Evolutionary conservation across 1,284 basidiomycete genomes (phyloP).

Genomic region (Austroboletus novae-zelandiae): DNA sequence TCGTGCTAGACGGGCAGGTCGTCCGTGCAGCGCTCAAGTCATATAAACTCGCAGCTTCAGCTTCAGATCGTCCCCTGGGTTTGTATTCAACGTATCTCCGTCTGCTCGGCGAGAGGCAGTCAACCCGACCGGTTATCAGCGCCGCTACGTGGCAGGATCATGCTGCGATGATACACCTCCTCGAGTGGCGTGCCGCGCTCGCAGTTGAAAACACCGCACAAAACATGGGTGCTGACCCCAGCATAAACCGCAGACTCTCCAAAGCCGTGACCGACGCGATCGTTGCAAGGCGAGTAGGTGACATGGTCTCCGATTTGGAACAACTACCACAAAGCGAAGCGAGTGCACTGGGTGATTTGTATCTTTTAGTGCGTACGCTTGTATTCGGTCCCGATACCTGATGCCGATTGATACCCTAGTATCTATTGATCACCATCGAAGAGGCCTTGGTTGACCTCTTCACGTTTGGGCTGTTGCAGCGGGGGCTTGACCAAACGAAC

Average conservation of each 20-base stretch:
- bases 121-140: conserved; percentile 15
- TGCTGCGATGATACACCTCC: conserved; percentile 39
- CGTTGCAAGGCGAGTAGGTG: conserved; percentile 51
- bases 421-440: conserved; percentile 61
- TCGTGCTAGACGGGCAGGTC: conserved; percentile 71
- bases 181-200: conserved; percentile 63
- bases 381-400: background rate
- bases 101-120: conserved; percentile 35
- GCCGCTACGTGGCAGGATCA: conserved; percentile 12
- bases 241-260: conserved; percentile 54
- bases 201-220: conserved; percentile 50
- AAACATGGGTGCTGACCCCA: conserved; percentile 45
- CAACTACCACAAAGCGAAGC: conserved; percentile 33
- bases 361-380: conserved; percentile 45
- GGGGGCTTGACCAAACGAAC: conserved; percentile 33
- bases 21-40: conserved; percentile 68
- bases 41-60: conserved; percentile 33
- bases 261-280: conserved; percentile 69
- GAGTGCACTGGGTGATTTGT: conserved; percentile 42
- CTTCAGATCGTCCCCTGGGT: conserved; percentile 35
- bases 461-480: conserved; percentile 47
- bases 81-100: conserved; percentile 55
- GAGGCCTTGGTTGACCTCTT: conserved; percentile 56
- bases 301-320: conserved; percentile 41
- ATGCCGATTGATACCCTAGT: conserved; percentile 36